Evolutionary conservation across 768 basidiomycete genomes (phyloP).

Genomic region (Imleria badia): DNA sequence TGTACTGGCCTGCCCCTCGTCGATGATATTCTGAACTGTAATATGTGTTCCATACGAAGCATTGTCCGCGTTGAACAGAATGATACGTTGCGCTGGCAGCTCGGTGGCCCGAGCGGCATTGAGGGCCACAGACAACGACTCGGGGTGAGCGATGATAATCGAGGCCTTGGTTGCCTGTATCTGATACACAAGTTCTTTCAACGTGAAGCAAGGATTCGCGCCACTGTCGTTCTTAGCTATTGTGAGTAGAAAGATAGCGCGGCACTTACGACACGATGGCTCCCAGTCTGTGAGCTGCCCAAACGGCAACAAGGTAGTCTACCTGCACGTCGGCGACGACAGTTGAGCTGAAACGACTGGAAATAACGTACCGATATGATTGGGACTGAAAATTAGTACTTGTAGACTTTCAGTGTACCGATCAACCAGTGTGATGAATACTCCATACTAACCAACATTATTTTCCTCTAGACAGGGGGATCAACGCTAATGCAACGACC

Average conservation of each 20-base stretch:
- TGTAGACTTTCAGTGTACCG: conserved; percentile 6
- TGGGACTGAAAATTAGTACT: conserved; percentile 68
- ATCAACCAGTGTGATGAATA: neutral
- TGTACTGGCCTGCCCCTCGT: conserved; percentile 43
- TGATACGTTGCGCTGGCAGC: conserved; percentile 43
- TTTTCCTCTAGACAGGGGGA: conserved; percentile 31
- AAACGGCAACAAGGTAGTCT: conserved; percentile 58
- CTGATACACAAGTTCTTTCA: conserved; percentile 59
- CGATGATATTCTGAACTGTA: conserved; percentile 48
- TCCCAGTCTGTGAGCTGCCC: conserved; percentile 57
- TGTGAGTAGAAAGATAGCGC: neutral
- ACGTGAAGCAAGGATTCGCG: conserved; percentile 60
- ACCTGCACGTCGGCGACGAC: neutral
- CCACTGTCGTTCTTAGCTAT: conserved; percentile 38
- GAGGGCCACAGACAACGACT: conserved; percentile 42
- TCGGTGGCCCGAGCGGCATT: conserved; percentile 43
- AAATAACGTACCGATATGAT: conserved; percentile 54
- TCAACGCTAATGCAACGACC: neutral
- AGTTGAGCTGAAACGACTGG: neutral
- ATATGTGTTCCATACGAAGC: conserved; percentile 16
- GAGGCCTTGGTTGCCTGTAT: conserved; percentile 47
- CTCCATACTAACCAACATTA: conserved; percentile 36
- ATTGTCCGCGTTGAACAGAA: conserved; percentile 38
- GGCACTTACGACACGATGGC: conserved; percentile 54
- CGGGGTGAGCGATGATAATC: conserved; percentile 49